Base-by-base conservation (phyloP, 495 filamentous ascomycete species). In the Penicillium chermesinum region DNA sequence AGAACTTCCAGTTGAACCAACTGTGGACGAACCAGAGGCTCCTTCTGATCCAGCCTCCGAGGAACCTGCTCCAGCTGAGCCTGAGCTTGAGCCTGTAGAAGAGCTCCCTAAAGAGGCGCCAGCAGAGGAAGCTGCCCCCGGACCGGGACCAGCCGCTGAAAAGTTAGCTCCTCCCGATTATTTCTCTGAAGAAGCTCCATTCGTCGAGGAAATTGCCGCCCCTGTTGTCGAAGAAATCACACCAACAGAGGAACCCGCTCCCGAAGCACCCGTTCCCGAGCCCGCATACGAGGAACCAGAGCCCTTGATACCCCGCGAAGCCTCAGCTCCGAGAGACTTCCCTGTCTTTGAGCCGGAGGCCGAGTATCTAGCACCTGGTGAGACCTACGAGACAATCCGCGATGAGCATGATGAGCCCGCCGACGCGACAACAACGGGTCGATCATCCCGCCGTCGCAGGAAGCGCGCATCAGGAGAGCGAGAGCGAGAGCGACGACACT, bases 401-500 rank as follows among this genome's bases (percentile, higher is more conserved):
- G 55, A 53, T 6, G 50, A 50, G 18, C 38, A 43, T n/a, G 47
- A 47, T 19, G 52, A 56, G 33, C 40, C 39, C 17, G 49, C 36
- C n/a, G 56, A 52, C 13, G 48, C 52, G 15, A 35, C 48, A 19
- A 41, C 54, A 53, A 41, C 38, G 2, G 45, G 39, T 13, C 49
- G 51, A 22, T 45, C 30, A 17, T 53, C 62, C 7, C 58, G 58
- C 34, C 65, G 61, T 40, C 67, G 58, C 33, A 68, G 64, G 57
- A 62, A 55, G 46, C 65, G 62, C 2, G 58, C 66, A 4, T 50
- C 54, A 1, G 18, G 46, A 3, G 60, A 67, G 5, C 57, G 59
- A 3, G 60, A 67, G 5, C 57, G 59, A 9, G 67, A 71, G 25
- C 67, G 64, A 34, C 59, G 64, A 3, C 52, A 60, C 21, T 69